Evolutionary conservation across 345 rosid genomes (phyloP).

Genomic region (Camelina neglecta): DNA sequence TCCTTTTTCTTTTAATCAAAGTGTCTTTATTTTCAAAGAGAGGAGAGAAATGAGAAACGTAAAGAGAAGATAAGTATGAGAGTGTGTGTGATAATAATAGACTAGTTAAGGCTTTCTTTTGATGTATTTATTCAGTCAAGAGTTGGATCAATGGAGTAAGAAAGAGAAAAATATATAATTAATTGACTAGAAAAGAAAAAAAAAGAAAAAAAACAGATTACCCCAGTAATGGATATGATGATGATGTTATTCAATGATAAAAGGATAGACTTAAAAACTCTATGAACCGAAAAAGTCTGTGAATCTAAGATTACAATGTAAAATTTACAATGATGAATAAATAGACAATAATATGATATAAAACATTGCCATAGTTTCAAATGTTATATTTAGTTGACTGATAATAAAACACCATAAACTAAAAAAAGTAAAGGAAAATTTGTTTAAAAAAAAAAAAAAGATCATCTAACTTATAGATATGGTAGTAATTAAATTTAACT

Average conservation of each 20-base stretch:
- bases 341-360: not conserved
- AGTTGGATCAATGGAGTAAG: not conserved
- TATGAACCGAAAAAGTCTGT: too few relatives aligned
- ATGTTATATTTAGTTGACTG: not conserved
- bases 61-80: constrained; percentile 21
- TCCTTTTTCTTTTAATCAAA: not conserved
- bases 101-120: not conserved
- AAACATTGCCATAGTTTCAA: not conserved
- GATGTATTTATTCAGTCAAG: constrained; percentile 38
- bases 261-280: not conserved
- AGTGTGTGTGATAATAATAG: constrained; percentile 7
- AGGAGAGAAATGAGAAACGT: constrained; percentile 14
- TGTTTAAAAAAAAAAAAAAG: not conserved
- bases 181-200: not conserved
- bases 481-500: not conserved
- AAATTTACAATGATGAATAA: too few relatives aligned
- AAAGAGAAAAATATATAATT: constrained; percentile 24
- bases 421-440: not conserved
- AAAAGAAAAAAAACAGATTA: not conserved
- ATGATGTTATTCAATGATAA: not conserved
- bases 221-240: not conserved
- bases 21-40: not conserved
- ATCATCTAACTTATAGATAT: constrained; percentile 15
- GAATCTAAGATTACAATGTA: too few relatives aligned
- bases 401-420: not conserved